Conservation (phyloP, 768 basidiomycete genomes). For the Bullera alba region DNA sequence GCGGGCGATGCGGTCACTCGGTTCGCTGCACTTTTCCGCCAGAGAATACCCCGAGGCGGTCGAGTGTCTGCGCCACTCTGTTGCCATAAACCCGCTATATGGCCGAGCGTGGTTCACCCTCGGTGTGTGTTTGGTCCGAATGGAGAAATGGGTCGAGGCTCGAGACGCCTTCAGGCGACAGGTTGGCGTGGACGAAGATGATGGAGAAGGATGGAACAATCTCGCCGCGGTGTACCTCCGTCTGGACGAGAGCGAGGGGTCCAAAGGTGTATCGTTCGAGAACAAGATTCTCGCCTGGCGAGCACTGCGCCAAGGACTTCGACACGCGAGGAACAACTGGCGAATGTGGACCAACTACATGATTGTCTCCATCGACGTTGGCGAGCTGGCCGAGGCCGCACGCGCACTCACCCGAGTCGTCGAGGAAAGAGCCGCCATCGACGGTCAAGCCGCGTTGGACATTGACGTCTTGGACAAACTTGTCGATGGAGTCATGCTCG, state of each 20-base stretch:
- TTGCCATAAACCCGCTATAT: slow-evolving; percentile 79
- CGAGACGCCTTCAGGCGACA: slow-evolving; percentile 76
- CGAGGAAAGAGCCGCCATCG: slow-evolving; percentile 53
- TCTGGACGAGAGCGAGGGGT: slow-evolving; percentile 53
- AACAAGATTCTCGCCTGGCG: slow-evolving; percentile 84
- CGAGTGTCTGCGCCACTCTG: slow-evolving; percentile 62
- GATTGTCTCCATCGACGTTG: slow-evolving; percentile 85
- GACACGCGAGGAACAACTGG: slow-evolving; percentile 82
- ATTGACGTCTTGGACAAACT: slow-evolving; percentile 80
- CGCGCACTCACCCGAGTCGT: slow-evolving; percentile 76
- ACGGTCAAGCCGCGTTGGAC: slow-evolving; percentile 57
- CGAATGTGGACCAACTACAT: slow-evolving; percentile 98
- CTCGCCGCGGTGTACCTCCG: slow-evolving; percentile 89
- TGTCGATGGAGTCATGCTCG: slow-evolving; percentile 74
- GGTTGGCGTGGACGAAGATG: slow-evolving; percentile 87
- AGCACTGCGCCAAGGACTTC: slow-evolving; percentile 83
- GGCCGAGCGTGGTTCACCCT: slow-evolving; percentile 91
- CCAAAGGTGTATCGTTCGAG: slow-evolving; percentile 42
- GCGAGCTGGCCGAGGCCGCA: slow-evolving; percentile 79
- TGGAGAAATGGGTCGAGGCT: slow-evolving; percentile 76
- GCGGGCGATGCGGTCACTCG: slow-evolving; percentile 84
- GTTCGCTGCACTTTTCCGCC: slow-evolving; percentile 69
- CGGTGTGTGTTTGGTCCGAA: slow-evolving; percentile 80
- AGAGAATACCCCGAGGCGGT: slow-evolving; percentile 61
- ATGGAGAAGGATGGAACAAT: slow-evolving; percentile 98